Base-by-base conservation (phyloP, 805 yeast genomes). In the Zygosaccharomyces pseudorouxii region DNA sequence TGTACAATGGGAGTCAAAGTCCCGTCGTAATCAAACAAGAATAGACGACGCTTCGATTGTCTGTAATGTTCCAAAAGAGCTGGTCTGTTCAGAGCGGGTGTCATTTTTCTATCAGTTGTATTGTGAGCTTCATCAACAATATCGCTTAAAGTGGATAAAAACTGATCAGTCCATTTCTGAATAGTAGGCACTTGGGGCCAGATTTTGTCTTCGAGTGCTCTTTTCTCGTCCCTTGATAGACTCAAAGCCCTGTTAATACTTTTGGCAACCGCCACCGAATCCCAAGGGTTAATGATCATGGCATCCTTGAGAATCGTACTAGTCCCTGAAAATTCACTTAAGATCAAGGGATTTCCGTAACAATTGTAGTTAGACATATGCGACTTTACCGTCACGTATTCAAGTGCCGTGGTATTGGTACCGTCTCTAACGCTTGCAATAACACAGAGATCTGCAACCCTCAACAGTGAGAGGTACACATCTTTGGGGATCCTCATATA, bases 21-120 rank as follows among this genome's bases (percentile, higher is more conserved):
- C 25, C 99, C 99, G 65, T 93, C 99, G 65, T 93, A 93, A 69
- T 93, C 99, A 69, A 93, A 90, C 58, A 93, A 67, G 58, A 93
- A 89, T 50, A 93, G 69, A 53, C 98, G 77, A 57, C 85, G 77
- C 29, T 78, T 53, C 0, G 97, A 80, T 19, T 65, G 55, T 41
- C 76, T 65, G 65, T 88, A 93, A 49, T 77, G 76, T 19, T 77
- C 72, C 48, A 79, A 69, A 51, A 92, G 65, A 35, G 76, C 62
- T 3, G 89, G 87, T 47, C 86, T 74, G 64, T 92, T 88, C 56
- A 90, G 74, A 12, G 89, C 84, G 1, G 99, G 97, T 0, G 92
- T 86, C 40, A 82, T 77, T 57, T 79, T 82, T 30, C 57, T 54
- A 18, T 51, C 53, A 8, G 45, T 38, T 20, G 46, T 31, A n/a